phyloP scores from a whole-genome alignment of 2,329 filamentous ascomycete species.

The Nigrograna mackinnonii region DNA sequence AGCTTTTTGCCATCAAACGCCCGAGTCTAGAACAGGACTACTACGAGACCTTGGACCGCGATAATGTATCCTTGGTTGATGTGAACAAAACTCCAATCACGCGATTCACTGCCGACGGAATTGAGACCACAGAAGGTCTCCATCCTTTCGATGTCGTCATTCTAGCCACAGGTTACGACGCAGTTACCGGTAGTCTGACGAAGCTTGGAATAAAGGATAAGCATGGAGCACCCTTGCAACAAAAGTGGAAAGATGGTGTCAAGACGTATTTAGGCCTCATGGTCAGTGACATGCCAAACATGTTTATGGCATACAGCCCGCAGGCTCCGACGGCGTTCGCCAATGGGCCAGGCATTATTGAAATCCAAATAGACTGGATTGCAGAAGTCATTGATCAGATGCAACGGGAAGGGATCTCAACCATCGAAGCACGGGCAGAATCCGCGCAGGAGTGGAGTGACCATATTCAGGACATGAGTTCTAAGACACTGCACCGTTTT shows the following conservation, averaged over 20 bases:
- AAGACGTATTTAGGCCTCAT: constrained; percentile 15
- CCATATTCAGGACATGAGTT: not conserved
- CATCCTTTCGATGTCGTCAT: constrained; percentile 40
- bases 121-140: constrained; percentile 27
- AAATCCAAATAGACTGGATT: not conserved
- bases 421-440: not conserved
- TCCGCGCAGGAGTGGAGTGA: not conserved
- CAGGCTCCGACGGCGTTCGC: constrained; percentile 12
- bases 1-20: constrained; percentile 43
- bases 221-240: constrained; percentile 7
- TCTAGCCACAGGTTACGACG: constrained; percentile 43
- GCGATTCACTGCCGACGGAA: constrained; percentile 29
- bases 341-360: constrained; percentile 2
- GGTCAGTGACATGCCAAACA: constrained; percentile 10
- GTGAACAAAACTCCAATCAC: constrained; percentile 36
- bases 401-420: not conserved
- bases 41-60: constrained; percentile 41
- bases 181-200: constrained; percentile 36
- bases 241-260: not conserved
- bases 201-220: constrained; percentile 21
- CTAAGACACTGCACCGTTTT: not conserved
- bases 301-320: constrained; percentile 13
- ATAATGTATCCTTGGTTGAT: constrained; percentile 39
- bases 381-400: not conserved
- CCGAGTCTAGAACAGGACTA: constrained; percentile 42